Conservation (phyloP, 2,329 filamentous ascomycete genomes). For the Fusarium mexicanum region DNA sequence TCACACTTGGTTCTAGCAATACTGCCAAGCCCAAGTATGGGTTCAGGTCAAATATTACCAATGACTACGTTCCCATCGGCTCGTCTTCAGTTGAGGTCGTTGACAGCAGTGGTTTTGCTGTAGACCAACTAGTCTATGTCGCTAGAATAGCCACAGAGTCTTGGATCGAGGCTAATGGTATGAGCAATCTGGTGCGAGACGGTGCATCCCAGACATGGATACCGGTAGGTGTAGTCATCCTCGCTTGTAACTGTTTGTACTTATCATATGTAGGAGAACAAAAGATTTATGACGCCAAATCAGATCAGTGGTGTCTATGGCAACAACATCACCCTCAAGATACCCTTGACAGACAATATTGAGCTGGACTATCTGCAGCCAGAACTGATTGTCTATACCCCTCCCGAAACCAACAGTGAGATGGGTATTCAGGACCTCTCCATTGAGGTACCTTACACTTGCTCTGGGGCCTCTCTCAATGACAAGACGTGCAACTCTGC, state of each 20-base stretch:
- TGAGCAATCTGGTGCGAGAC: constrained; percentile 22
- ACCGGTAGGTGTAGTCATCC: neutral
- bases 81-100: constrained; percentile 1
- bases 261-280: neutral
- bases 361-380: constrained; percentile 18
- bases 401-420: constrained; percentile 10
- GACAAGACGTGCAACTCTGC: constrained; percentile 13
- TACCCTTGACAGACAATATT: constrained; percentile 35
- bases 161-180: constrained; percentile 32
- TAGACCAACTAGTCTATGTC: constrained; percentile 27
- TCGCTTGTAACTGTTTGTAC: rapidly evolving
- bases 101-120: neutral
- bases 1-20: constrained; percentile 20
- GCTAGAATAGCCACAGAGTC: constrained; percentile 9
- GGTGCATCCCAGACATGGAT: constrained; percentile 30
- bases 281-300: constrained; percentile 24
- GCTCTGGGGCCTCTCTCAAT: constrained; percentile 5
- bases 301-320: constrained; percentile 19
- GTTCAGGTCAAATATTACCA: constrained; percentile 22
- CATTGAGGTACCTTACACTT: constrained; percentile 13
- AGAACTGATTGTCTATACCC: constrained; percentile 13
- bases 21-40: neutral
- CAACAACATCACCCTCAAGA: constrained; percentile 16
- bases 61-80: constrained; percentile 30
- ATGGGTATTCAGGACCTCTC: constrained; percentile 29